phyloP scores from a whole-genome alignment of 345 rosid genomes.

The Orychophragmus violaceus region DNA sequence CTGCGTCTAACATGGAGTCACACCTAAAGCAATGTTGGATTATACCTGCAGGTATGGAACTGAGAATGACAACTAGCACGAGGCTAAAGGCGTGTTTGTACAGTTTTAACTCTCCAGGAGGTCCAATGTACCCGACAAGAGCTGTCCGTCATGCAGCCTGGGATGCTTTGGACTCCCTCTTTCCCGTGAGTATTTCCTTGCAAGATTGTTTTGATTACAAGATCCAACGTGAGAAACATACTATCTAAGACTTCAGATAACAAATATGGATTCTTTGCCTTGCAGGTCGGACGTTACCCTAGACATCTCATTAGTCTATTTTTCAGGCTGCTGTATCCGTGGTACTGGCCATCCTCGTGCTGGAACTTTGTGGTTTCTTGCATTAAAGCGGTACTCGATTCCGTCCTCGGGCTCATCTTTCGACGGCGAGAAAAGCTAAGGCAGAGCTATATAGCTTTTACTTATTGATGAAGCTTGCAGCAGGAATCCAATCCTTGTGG shows the following conservation, averaged over 20 bases:
- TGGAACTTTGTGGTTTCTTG: constrained; percentile 79
- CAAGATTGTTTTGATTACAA: background rate
- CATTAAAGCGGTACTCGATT: constrained; percentile 49
- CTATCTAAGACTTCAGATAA: background rate
- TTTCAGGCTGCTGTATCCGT: constrained; percentile 84
- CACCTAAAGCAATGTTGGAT: background rate
- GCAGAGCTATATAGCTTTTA: constrained; percentile 17
- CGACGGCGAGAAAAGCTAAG: constrained; percentile 52
- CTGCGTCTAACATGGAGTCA: background rate
- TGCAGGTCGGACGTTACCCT: constrained; percentile 87
- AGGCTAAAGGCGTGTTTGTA: constrained; percentile 86
- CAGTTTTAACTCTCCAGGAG: constrained; percentile 95
- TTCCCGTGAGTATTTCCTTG: constrained; percentile 62
- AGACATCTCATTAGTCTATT: constrained; percentile 85
- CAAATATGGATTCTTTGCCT: background rate
- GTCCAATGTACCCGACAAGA: constrained; percentile 98
- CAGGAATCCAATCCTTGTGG: constrained; percentile 9
- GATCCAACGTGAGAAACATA: background rate
- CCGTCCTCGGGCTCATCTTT: constrained; percentile 45
- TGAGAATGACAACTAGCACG: constrained; percentile 93
- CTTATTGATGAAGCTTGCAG: constrained; percentile 1
- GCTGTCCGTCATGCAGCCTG: constrained; percentile 98
- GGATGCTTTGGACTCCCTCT: constrained; percentile 88
- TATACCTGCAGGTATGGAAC: constrained; percentile 65
- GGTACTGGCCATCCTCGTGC: constrained; percentile 99